A percentile compares a stretch with the other conserved stretches of the same genome.
These are phyloP conservation scores for Medicago lupulina DNA, from an alignment of 306 rosid species.

Conservation along the genomic window DNA sequence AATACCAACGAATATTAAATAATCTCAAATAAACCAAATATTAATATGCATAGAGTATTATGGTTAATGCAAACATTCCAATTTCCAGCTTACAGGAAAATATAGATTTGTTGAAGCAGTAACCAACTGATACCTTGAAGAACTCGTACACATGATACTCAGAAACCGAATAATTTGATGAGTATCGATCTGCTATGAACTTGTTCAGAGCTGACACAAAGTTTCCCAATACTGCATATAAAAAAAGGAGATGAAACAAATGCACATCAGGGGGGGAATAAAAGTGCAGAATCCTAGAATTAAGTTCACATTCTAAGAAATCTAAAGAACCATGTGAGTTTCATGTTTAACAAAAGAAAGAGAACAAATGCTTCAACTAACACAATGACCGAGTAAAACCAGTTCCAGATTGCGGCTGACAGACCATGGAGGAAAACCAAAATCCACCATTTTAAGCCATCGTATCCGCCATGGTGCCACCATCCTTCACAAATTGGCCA, in stretches of 20 bases:
- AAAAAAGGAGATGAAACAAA: conserved; percentile 32
- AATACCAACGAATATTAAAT: neutral
- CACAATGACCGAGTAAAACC: neutral
- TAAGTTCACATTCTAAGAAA: neutral
- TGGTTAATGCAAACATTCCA: neutral
- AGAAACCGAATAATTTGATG: conserved; percentile 69
- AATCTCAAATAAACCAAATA: neutral
- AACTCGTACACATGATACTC: conserved; percentile 93
- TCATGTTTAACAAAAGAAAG: neutral
- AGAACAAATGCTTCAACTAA: neutral
- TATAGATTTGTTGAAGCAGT: neutral
- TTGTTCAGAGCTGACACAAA: conserved; percentile 85
- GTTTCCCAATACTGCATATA: conserved; percentile 73
- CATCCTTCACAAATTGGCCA: neutral
- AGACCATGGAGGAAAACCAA: neutral
- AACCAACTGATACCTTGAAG: conserved; percentile 67
- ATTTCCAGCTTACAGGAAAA: neutral
- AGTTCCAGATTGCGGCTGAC: neutral
- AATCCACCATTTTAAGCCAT: neutral
- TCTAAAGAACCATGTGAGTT: neutral
- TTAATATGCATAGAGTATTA: neutral
- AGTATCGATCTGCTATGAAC: conserved; percentile 82
- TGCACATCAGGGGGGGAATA: neutral
- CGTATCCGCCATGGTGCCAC: neutral
- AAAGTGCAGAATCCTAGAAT: conserved; percentile 12